A percentile compares a stretch with the other conserved stretches of the same genome.
These are phyloP conservation scores for Bullera alba DNA, from an alignment of 768 basidiomycete species.

Conservation along the genomic window DNA sequence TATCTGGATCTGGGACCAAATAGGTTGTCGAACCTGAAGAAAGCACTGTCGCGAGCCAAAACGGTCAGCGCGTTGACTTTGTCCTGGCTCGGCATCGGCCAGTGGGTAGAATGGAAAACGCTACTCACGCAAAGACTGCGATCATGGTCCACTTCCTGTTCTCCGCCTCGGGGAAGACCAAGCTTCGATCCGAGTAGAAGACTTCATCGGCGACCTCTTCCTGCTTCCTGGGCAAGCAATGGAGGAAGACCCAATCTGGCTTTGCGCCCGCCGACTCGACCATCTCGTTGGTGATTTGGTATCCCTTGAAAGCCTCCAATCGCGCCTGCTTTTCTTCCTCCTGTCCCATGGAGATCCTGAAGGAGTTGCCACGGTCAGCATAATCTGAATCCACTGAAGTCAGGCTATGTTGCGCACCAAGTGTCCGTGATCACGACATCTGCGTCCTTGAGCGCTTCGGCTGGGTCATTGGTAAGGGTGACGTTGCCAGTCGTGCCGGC, in stretches of 20 bases:
- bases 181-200: slow-evolving; percentile 83
- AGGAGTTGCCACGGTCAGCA: neutral
- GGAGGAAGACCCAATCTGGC: slow-evolving; percentile 86
- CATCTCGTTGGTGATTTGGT: slow-evolving; percentile 85
- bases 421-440: slow-evolving; percentile 97
- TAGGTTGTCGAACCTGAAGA: too few species aligned
- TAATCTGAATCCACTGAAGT: neutral
- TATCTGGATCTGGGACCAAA: too few species aligned
- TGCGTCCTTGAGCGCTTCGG: slow-evolving; percentile 78
- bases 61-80: too few species aligned
- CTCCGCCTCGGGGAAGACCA: slow-evolving; percentile 90
- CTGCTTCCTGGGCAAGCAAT: slow-evolving; percentile 86
- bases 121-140: slow-evolving; percentile 62
- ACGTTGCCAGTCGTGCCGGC: slow-evolving; percentile 33
- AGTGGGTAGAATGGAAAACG: too few species aligned
- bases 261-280: slow-evolving; percentile 75
- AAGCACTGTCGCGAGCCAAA: too few species aligned
- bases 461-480: slow-evolving; percentile 52
- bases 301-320: slow-evolving; percentile 77
- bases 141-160: slow-evolving; percentile 97
- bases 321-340: slow-evolving; percentile 87
- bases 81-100: too few species aligned
- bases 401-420: slow-evolving; percentile 56
- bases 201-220: slow-evolving; percentile 97
- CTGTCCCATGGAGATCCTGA: slow-evolving; percentile 98